phyloP scores from a whole-genome alignment of 1,284 basidiomycete genomes.

The Ceratobasidium theobromae region DNA sequence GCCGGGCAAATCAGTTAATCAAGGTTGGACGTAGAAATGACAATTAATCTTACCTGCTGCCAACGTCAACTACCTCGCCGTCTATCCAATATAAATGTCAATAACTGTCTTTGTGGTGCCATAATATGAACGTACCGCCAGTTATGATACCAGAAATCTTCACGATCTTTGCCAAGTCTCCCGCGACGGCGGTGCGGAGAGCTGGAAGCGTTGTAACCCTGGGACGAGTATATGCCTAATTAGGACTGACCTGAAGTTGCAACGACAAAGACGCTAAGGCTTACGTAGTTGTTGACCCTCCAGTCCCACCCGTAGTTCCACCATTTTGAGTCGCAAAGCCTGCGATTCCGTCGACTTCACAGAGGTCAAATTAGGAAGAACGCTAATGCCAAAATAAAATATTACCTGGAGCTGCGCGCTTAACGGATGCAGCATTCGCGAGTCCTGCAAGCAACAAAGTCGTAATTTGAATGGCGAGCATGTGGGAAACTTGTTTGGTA shows the following conservation, averaged over 20 bases:
- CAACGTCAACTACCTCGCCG: conserved; percentile 30
- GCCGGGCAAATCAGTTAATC: not conserved
- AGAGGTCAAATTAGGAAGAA: not conserved
- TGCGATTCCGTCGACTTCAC: conserved; percentile 20
- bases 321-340: conserved; percentile 31
- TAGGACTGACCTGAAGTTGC: not conserved
- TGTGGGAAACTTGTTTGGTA: too few species aligned
- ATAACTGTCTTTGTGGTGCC: not conserved
- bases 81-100: not conserved
- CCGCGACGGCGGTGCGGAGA: conserved; percentile 32
- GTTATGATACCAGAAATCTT: conserved; percentile 32
- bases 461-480: conserved; percentile 14
- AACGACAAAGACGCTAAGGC: not conserved
- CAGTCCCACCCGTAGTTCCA: conserved; percentile 31
- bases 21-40: too few species aligned
- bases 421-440: conserved; percentile 4
- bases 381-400: not conserved
- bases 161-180: conserved; percentile 33
- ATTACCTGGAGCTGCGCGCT: conserved; percentile 21
- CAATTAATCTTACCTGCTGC: conserved; percentile 4
- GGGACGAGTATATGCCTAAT: not conserved
- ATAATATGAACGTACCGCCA: conserved; percentile 1
- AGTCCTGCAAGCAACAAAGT: conserved; percentile 8
- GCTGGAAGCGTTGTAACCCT: conserved; percentile 34
- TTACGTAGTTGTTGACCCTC: conserved; percentile 27